Percentiles rank a stretch among this genome's conserved stretches.
Evolutionary conservation across 164 flowering plant genomes (phyloP).

Genomic region (Vitis rotundifolia): DNA sequence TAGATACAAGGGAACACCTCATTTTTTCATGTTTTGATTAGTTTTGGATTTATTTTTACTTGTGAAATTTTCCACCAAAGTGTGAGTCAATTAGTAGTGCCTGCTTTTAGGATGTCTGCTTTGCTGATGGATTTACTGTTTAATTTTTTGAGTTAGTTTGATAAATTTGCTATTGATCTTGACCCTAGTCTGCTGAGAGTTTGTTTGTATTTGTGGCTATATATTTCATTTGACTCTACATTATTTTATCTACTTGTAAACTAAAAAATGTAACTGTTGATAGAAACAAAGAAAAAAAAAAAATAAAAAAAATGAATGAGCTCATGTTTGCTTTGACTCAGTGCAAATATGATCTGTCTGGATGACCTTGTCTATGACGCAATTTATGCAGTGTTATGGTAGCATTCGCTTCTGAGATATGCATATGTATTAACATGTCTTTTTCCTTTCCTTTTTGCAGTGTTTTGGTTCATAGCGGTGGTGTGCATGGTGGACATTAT

Average conservation of each 20-base stretch:
- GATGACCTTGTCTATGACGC: not conserved
- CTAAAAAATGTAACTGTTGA: not conserved
- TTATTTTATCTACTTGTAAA: not conserved
- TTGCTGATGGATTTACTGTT: not conserved
- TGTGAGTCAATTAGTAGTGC: too few relatives aligned
- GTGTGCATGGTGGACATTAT: constrained; percentile 67
- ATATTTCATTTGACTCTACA: not conserved
- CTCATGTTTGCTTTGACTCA: too few relatives aligned
- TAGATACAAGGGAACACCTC: too few relatives aligned
- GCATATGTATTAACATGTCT: not conserved
- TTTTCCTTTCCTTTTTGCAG: constrained; percentile 24
- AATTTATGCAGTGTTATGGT: not conserved
- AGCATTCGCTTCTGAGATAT: not conserved
- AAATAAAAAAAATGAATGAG: not conserved
- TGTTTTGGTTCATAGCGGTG: constrained; percentile 68
- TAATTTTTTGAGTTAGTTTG: not conserved
- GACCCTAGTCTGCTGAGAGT: not conserved
- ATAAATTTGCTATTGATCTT: too few relatives aligned
- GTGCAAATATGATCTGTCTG: not conserved
- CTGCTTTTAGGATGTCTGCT: not conserved
- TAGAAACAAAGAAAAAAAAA: not conserved
- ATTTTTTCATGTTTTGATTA: too few relatives aligned
- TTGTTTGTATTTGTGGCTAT: not conserved
- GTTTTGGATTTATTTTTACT: too few relatives aligned
- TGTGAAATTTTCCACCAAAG: too few relatives aligned